phyloP scores from a whole-genome alignment of 768 basidiomycete genomes.

The Filobasidium floriforme region DNA sequence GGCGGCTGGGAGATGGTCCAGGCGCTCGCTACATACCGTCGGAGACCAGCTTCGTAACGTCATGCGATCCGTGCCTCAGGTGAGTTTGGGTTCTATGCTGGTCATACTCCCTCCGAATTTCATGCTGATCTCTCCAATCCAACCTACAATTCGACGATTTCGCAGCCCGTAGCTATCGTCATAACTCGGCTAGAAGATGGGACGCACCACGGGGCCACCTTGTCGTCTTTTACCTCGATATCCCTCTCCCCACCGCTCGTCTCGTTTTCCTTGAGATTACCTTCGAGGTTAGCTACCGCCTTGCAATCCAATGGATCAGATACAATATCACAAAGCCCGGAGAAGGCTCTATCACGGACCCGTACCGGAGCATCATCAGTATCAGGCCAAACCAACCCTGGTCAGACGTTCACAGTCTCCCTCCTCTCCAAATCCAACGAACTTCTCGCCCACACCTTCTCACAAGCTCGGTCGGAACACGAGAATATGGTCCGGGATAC shows the following conservation, averaged over 20 bases:
- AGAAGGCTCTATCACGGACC: neutral
- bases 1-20: neutral
- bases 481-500: constrained; percentile 24
- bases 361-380: constrained; percentile 36
- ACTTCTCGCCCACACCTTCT: constrained; percentile 60
- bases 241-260: constrained; percentile 85
- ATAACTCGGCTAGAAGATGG: constrained; percentile 56
- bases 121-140: neutral
- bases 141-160: no score
- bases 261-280: constrained; percentile 79
- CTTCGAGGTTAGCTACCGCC: constrained; percentile 69
- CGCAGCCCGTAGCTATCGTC: constrained; percentile 79
- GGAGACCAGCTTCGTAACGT: constrained; percentile 37
- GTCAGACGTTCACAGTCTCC: constrained; percentile 62
- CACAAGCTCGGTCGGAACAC: constrained; percentile 52
- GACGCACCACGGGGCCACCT: constrained; percentile 77
- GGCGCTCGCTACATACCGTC: neutral
- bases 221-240: constrained; percentile 88
- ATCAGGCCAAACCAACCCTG: neutral
- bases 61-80: constrained; percentile 48
- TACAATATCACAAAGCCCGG: neutral
- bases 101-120: neutral
- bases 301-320: constrained; percentile 23
- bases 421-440: constrained; percentile 65
- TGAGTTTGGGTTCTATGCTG: constrained; percentile 18